Conservation (phyloP, 352 stramenopile species). For the Phytopythium mirpurense region DNA sequence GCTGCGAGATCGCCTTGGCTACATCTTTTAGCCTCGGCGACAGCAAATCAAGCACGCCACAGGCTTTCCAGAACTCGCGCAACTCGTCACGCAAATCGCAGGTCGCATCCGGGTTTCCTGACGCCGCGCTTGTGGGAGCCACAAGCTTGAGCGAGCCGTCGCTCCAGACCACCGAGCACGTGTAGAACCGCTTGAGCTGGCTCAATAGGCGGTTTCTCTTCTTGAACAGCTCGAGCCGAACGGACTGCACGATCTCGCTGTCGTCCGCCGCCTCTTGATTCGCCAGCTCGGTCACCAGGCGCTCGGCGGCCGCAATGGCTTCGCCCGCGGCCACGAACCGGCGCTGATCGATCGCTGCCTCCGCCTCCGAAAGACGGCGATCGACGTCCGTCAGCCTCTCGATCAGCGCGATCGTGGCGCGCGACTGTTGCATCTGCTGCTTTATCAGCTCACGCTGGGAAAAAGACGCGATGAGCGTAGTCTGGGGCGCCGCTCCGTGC, state of each 20-base stretch:
- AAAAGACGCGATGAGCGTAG: conserved; percentile 44
- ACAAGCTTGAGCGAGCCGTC: conserved; percentile 32
- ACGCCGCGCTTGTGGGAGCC: background rate
- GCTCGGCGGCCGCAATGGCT: conserved; percentile 28
- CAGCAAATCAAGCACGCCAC: conserved; percentile 39
- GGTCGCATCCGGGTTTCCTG: background rate
- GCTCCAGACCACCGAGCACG: conserved; percentile 33
- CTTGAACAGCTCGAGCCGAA: conserved; percentile 42
- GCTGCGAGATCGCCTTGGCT: conserved; percentile 36
- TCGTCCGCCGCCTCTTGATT: conserved; percentile 9
- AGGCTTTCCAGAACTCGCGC: conserved; percentile 51
- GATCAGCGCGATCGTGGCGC: conserved; percentile 50
- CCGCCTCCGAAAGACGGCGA: conserved; percentile 36
- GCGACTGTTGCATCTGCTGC: conserved; percentile 57
- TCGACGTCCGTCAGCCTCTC: conserved; percentile 70
- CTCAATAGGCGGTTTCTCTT: conserved; percentile 50
- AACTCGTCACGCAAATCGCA: conserved; percentile 13
- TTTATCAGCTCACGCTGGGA: conserved; percentile 53
- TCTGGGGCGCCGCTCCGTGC: conserved; percentile 23
- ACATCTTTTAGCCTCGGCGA: conserved; percentile 42
- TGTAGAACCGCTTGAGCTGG: conserved; percentile 42
- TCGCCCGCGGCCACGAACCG: conserved; percentile 44
- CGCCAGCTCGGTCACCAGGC: conserved; percentile 22
- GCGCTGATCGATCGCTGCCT: conserved; percentile 37
- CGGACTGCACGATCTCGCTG: conserved; percentile 30